Percentiles rank a stretch among this genome's conserved stretches.
Conservation (phyloP, 768 basidiomycete species). For the Collybia sordida region DNA sequence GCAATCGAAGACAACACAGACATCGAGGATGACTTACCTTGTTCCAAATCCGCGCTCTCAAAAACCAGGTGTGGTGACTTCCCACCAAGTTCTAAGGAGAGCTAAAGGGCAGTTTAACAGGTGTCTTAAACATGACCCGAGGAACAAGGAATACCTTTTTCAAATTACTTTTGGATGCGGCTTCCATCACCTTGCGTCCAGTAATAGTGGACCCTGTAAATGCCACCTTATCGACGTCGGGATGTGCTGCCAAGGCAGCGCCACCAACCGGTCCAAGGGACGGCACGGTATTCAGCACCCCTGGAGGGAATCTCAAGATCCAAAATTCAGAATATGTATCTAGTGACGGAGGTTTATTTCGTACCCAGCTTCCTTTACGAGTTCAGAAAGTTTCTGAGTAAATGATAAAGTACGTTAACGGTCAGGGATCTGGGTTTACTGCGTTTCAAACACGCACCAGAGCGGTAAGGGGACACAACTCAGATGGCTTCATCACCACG, state of each 20-base stretch:
- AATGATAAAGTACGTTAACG: no score
- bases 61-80: conserved; percentile 91
- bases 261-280: conserved; percentile 84
- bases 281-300: conserved; percentile 87
- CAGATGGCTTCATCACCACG: conserved; percentile 94
- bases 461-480: conserved; percentile 82
- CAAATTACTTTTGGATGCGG: conserved; percentile 89
- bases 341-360: conserved; percentile 11
- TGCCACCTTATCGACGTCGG: conserved; percentile 89
- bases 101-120: conserved; percentile 33
- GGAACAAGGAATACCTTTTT: conserved; percentile 63
- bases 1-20: neutral
- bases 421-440: no score
- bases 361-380: conserved; percentile 83
- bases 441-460: conserved; percentile 44
- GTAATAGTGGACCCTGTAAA: conserved; percentile 93
- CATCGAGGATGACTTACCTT: conserved; percentile 47
- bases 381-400: conserved; percentile 74
- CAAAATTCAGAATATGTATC: conserved; percentile 9
- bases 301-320: conserved; percentile 73
- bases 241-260: conserved; percentile 79
- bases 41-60: conserved; percentile 87
- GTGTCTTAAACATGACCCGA: no score
- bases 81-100: conserved; percentile 92
- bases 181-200: conserved; percentile 88